These are phyloP conservation scores for Spathaspora sp. DNA, from an alignment of 805 yeast genomes.

Conservation along the genomic window DNA sequence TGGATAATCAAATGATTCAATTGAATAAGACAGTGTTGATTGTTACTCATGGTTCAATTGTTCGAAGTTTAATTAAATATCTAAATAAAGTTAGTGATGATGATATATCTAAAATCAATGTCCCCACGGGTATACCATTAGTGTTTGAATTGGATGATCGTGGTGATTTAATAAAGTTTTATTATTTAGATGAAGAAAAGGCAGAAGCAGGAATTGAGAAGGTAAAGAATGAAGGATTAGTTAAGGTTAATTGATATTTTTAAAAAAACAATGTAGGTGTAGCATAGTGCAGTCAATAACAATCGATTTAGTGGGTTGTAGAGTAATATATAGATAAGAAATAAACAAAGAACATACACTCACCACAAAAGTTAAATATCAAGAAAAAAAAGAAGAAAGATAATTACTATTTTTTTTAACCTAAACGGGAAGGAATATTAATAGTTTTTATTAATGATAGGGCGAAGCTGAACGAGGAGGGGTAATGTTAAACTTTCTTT, in stretches of 20 bases:
- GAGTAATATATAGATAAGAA: background rate
- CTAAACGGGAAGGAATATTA: background rate
- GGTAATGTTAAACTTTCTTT: background rate
- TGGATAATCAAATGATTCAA: slow-evolving; percentile 18
- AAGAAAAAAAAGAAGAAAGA: background rate
- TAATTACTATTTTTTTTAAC: background rate
- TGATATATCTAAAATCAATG: slow-evolving; percentile 36
- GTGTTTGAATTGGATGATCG: slow-evolving; percentile 35
- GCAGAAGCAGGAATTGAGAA: slow-evolving; percentile 37
- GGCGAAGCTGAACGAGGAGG: background rate
- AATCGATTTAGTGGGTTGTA: background rate
- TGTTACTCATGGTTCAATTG: slow-evolving; percentile 43
- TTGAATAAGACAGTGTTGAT: slow-evolving; percentile 29
- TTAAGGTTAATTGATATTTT: slow-evolving; percentile 5
- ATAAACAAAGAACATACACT: background rate
- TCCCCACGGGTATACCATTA: slow-evolving; percentile 44
- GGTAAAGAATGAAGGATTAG: slow-evolving; percentile 27
- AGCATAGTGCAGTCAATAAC: background rate
- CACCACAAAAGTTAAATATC: background rate
- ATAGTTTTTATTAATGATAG: no score
- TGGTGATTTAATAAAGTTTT: slow-evolving; percentile 24
- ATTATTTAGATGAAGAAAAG: slow-evolving; percentile 38
- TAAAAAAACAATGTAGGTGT: background rate
- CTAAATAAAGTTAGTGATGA: slow-evolving; percentile 32
- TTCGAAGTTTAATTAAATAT: slow-evolving; percentile 37